A percentile compares a stretch with the other conserved stretches of the same genome.
Conservation (phyloP, 768 basidiomycete species). For the Pisolithus tinctorius region DNA sequence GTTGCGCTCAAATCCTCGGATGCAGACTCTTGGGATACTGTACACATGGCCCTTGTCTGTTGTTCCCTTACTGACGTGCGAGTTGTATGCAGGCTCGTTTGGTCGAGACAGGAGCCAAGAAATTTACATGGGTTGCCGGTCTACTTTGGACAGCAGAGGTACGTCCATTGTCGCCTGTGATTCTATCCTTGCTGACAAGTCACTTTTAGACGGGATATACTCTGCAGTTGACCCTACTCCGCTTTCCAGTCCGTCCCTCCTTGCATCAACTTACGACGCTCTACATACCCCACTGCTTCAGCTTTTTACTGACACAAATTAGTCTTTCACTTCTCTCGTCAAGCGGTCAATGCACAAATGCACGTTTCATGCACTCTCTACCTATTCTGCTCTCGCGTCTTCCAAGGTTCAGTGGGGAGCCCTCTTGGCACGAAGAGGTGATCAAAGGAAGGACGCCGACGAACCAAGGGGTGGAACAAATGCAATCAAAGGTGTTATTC, state of each 20-base stretch:
- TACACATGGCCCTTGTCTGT: slow-evolving; percentile 14
- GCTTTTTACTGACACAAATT: slow-evolving; percentile 60
- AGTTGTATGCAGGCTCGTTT: slow-evolving; percentile 47
- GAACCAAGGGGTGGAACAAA: slow-evolving; percentile 68
- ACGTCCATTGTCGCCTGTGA: slow-evolving; percentile 9
- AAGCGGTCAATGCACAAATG: slow-evolving; percentile 75
- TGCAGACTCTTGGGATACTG: slow-evolving; percentile 48
- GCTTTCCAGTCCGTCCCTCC: slow-evolving; percentile 40
- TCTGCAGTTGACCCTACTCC: slow-evolving; percentile 54
- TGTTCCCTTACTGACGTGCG: background rate
- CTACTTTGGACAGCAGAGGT: slow-evolving; percentile 65
- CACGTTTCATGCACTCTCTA: slow-evolving; percentile 71
- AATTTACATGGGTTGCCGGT: slow-evolving; percentile 64
- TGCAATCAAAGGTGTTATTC: slow-evolving; percentile 55
- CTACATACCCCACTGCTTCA: slow-evolving; percentile 59
- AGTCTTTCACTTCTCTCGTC: slow-evolving; percentile 55
- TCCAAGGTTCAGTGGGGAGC: slow-evolving; percentile 64
- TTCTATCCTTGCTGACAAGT: background rate
- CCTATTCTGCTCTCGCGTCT: slow-evolving; percentile 52
- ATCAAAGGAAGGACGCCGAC: slow-evolving; percentile 44
- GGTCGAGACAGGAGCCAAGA: slow-evolving; percentile 78
- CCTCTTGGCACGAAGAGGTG: slow-evolving; percentile 46
- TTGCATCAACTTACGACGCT: slow-evolving; percentile 53
- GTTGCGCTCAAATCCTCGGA: slow-evolving; percentile 71
- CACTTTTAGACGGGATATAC: slow-evolving; percentile 55